Base-by-base conservation (phyloP, 176 grass and related monocot genomes). In the Triticum timopheevii region DNA sequence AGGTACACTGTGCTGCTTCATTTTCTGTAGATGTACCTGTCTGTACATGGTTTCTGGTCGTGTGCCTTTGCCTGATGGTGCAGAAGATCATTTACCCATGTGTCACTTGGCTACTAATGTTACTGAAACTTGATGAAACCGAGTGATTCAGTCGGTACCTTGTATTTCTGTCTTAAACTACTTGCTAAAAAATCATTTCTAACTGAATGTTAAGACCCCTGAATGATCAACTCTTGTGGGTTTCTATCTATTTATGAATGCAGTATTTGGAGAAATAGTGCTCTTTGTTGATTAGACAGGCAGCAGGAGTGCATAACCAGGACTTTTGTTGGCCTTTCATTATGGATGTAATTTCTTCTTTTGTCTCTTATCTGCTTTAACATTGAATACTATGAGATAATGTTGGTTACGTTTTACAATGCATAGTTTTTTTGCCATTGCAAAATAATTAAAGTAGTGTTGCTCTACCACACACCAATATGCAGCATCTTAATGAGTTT, bases 1-100 rank as follows among this genome's bases (percentile, higher is more conserved):
- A 86, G 91, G 96, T 95, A 89, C 13, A 12, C 11, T 23, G 3
- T 45, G 35, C 74, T 61, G 61, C 45, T 83, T 73, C 45, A 11
- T 67, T 80, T 73, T 34, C 50, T 78, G n/a, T 8, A 3, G 54
- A 9, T 56, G 10, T 85, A 38, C 45, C 73, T 54, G 33, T 54
- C 25, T 76, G 11, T 54, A 33, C 15, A 2, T 52, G 27, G 27
- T 22, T 56, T 12, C 25, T 77, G n/a, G 5, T 45, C 13, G 11
- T 3, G 39, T 74, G 20, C 23, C 40, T 75, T 24, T 31, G 73
- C 45, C 4, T 84, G 56, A 65, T 78, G 65, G 36, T 83, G 38
- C 54, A 54, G 50, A 54, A 54, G 50, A 54, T 83, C 19, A 71
- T 42, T 61, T 34, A 33, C 58, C 19, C 52, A 84, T 38, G 24